Base-by-base conservation (phyloP, 257 asterid species). In the Solanum sparsipilum region DNA sequence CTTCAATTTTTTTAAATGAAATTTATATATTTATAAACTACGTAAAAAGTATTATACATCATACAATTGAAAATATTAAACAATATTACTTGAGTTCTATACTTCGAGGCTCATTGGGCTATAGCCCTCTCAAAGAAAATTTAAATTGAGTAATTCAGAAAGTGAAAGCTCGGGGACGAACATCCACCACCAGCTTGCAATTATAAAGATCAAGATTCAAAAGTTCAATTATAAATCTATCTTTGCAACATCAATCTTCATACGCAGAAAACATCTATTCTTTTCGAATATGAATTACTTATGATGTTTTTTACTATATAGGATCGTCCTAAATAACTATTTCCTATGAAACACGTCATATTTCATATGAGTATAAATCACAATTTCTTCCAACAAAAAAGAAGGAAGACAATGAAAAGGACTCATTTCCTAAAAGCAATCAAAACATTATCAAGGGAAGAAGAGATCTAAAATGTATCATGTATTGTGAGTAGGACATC, bases 21-120 rank as follows among this genome's bases (percentile, higher is more conserved):
- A 52, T 52, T 52, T 16, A 2, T 52, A 52, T 52, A 16, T 52
- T 16, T 16, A 0, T 52, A 52, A 16, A 52, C 1, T 52, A 52
- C 0, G 0, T 52, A 6, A 16, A 52, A 18, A 6, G 0, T 52
- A 16, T 0, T 52, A 2, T 52, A 16, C 9, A 6, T 6, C 4
- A 52, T 0, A 52, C 9, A 16, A 52, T 0, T 16, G 0, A 6
- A 52, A 52, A 16, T 6, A 16, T 16, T 46, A 46, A 4, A 46
- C 2, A 46, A 56, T 18, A 18, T 56, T 56, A 56, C 65, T 18
- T 56, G 65, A 56, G n/a, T 4, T 56, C 65, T 18, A 56, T 56
- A 56, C 63, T 52, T 18, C 1, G 9, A 18, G 9, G 4, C 2
- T 4, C 63, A 16, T 52, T 52, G 1, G 63, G 63, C 63, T 2